Evolutionary conservation across 1,139 yeast species (phyloP).

Genomic region (Yamadazyma jaroonii): DNA sequence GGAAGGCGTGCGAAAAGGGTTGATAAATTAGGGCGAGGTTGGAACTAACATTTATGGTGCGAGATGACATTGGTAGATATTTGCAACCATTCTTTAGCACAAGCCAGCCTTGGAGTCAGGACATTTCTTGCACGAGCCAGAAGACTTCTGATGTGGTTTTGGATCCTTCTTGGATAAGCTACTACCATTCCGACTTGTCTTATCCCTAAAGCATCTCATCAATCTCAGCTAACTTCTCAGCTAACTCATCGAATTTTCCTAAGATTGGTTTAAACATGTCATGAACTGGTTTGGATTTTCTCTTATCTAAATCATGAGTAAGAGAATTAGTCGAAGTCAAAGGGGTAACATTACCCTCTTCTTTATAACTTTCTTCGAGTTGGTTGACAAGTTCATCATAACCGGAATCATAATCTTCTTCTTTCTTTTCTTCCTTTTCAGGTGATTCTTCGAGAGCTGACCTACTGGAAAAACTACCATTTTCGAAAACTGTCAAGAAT

Average conservation of each 20-base stretch:
- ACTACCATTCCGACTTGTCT: no score
- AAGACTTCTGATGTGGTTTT: no score
- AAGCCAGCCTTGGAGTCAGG: no score
- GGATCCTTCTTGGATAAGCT: no score
- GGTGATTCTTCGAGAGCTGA: neutral
- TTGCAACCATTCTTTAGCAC: no score
- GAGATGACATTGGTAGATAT: no score
- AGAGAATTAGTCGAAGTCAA: constrained; percentile 40
- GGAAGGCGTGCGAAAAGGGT: no score
- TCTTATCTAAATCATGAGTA: constrained; percentile 15
- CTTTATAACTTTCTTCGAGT: constrained; percentile 11
- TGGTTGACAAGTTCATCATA: constrained; percentile 14
- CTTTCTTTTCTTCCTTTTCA: constrained; percentile 4
- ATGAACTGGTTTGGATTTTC: constrained; percentile 39
- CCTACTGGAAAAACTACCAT: constrained; percentile 5
- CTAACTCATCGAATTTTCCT: constrained; percentile 45
- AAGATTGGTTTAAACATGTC: constrained; percentile 47
- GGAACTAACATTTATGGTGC: no score
- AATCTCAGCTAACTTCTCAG: constrained; percentile 43
- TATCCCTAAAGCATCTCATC: constrained; percentile 28
- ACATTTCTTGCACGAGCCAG: no score
- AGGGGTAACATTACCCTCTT: constrained; percentile 24
- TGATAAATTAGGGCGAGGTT: no score
- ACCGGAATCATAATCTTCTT: constrained; percentile 6
- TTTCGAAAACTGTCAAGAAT: constrained; percentile 8